Evolutionary conservation across 2,329 filamentous ascomycete species (phyloP), one percentile per base, ranked within the genome.

Genomic region (Colletotrichum spaethianum): DNA sequence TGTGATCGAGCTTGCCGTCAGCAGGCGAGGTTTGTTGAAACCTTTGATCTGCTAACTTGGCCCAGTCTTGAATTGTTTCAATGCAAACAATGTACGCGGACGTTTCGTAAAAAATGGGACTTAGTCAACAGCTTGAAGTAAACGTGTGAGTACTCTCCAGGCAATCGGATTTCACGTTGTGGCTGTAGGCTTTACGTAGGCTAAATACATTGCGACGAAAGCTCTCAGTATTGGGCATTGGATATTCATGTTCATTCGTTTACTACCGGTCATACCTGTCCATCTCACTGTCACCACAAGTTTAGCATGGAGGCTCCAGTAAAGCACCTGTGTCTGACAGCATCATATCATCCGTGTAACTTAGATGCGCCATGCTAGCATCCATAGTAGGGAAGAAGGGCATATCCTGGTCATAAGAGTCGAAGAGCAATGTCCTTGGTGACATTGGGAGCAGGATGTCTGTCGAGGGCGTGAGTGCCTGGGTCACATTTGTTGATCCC

Each of bases 351-450:
- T 71, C 64, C n/a, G 56, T 36, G 28, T 68, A 71, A 5, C 57
- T 52, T 26, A 71, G 3, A 42, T 71, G 64, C 9, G 57, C 57
- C 18, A 68, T 33, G 33, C 61, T 65, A 6, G 74, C 76, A 60
- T 77, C 76, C 50, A 78, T 76, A 14, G 73, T 76, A 4, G 75
- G 77, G 26, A 75, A 78, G 46, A 76, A 69, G 18, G 73, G 75
- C 56, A 76, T 67, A 14, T 57, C 73, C 18, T 74, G 70, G 23
- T 74, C 72, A 65, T 75, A 75, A 7, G 75, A 75, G 26, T 76
- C 76, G 46, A 77, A 77, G 2, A 53, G 65, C 2, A 77, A 62
- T 38, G 75, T 73, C 9, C 75, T 63, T 6, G 76, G 76, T 3
- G 75, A 77, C 63, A 74, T 74, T 3, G 75, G 53, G 20, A 76